Percentiles rank a stretch among this genome's conserved stretches.
phyloP scores from a whole-genome alignment of 1,139 yeast genomes.

The Nakaseomyces kungkrabaensis region DNA sequence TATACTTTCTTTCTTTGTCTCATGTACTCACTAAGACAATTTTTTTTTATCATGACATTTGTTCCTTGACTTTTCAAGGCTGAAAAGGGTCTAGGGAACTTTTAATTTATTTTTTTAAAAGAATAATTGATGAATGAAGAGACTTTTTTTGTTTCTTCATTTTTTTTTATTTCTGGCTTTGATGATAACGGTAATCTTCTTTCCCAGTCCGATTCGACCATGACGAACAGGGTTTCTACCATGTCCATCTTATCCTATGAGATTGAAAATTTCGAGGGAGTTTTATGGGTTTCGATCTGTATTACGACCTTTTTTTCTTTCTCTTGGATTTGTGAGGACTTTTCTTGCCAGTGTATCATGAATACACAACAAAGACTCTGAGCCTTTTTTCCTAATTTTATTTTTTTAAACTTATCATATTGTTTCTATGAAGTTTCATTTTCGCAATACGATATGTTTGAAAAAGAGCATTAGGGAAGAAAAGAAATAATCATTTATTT shows the following conservation, averaged over 20 bases:
- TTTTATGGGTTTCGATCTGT: slow-evolving; percentile 6
- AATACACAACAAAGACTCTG: slow-evolving; percentile 29
- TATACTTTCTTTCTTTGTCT: background rate
- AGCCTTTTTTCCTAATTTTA: slow-evolving; percentile 15
- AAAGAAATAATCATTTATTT: background rate
- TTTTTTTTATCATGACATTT: slow-evolving; percentile 2
- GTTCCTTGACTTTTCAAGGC: slow-evolving; percentile 11
- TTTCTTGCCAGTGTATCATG: slow-evolving; percentile 77
- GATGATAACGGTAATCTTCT: slow-evolving; percentile 50
- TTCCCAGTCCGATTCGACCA: slow-evolving; percentile 91
- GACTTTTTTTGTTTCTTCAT: slow-evolving; percentile 1
- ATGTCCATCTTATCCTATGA: slow-evolving; percentile 22
- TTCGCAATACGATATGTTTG: too few species aligned
- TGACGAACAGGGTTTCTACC: slow-evolving; percentile 66
- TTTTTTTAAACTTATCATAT: background rate
- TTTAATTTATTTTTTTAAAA: background rate
- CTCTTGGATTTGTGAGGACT: slow-evolving; percentile 32
- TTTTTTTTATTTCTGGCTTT: slow-evolving; percentile 17
- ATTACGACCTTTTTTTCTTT: slow-evolving; percentile 13
- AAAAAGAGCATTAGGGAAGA: background rate
- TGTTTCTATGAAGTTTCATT: slow-evolving; percentile 2
- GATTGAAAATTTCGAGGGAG: slow-evolving; percentile 3
- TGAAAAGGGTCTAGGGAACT: slow-evolving; percentile 13
- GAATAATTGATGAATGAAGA: background rate
- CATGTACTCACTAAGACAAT: background rate